Percentiles rank a stretch among this genome's conserved stretches.
Conservation (phyloP, 2,329 filamentous ascomycete species). For the Taxawa tesnikishii region DNA sequence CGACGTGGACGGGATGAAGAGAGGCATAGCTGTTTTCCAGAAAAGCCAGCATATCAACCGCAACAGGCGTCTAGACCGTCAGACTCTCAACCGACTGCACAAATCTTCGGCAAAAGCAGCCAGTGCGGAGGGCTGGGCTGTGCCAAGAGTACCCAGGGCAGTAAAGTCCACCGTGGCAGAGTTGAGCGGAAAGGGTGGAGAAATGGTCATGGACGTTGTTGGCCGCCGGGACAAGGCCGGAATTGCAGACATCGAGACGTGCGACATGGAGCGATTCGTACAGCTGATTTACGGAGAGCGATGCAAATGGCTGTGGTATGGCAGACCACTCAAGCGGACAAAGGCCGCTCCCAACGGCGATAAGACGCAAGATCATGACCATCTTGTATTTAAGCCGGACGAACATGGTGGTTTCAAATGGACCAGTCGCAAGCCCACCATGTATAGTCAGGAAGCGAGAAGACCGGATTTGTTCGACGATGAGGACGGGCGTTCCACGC, state of each 20-base stretch:
- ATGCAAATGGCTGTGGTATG: constrained; percentile 89
- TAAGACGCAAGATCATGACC: background rate
- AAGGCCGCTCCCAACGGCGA: constrained; percentile 5
- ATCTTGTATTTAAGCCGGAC: constrained; percentile 44
- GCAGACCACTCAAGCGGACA: constrained; percentile 61
- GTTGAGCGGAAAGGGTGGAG: constrained; percentile 83
- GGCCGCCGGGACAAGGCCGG: constrained; percentile 71
- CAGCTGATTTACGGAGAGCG: constrained; percentile 68
- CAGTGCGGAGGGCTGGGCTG: constrained; percentile 77
- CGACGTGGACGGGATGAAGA: constrained; percentile 69
- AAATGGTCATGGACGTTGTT: constrained; percentile 93
- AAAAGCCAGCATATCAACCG: constrained; percentile 72
- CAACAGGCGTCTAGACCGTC: constrained; percentile 68
- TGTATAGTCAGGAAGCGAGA: constrained; percentile 30
- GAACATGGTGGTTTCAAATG: constrained; percentile 35
- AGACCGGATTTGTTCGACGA: constrained; percentile 12
- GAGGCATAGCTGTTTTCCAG: constrained; percentile 78
- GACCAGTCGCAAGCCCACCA: constrained; percentile 35
- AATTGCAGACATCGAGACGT: constrained; percentile 83
- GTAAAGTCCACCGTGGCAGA: constrained; percentile 94
- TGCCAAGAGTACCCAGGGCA: constrained; percentile 82
- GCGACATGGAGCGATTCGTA: constrained; percentile 76
- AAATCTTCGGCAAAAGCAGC: constrained; percentile 80
- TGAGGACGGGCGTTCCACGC: constrained; percentile 7
- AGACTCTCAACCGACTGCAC: constrained; percentile 71